phyloP scores from a whole-genome alignment of 2,329 filamentous ascomycete species.

The Neophaeococcomyces mojaviensis region DNA sequence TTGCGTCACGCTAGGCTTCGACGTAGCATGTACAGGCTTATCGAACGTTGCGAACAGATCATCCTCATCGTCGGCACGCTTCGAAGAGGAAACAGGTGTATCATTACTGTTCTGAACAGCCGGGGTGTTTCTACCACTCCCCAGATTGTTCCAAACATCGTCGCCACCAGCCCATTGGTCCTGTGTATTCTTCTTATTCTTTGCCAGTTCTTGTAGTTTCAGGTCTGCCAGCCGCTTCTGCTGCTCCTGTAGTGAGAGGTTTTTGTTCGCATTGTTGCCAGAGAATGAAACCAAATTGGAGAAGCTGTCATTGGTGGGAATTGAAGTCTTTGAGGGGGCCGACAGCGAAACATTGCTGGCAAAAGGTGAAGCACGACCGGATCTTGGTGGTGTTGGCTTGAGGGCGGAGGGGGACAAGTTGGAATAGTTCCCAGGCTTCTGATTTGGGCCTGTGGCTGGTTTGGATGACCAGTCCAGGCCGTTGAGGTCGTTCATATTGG shows the following conservation, averaged over 20 bases:
- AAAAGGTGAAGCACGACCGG: slow-evolving; percentile 38
- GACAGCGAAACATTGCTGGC: slow-evolving; percentile 31
- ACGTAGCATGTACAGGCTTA: slow-evolving; percentile 27
- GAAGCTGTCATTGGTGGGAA: slow-evolving; percentile 48
- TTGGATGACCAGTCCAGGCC: slow-evolving; percentile 39
- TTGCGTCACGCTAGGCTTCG: slow-evolving; percentile 13
- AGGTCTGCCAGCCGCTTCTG: slow-evolving; percentile 68
- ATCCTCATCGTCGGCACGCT: slow-evolving; percentile 38
- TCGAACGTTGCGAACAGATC: slow-evolving; percentile 57
- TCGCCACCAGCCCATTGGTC: slow-evolving; percentile 63
- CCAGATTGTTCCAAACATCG: slow-evolving; percentile 66
- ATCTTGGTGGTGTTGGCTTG: slow-evolving; percentile 31
- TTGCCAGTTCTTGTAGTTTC: slow-evolving; percentile 65
- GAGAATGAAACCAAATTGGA: slow-evolving; percentile 57
- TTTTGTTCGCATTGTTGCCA: slow-evolving; percentile 47
- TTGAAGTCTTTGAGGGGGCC: slow-evolving; percentile 33
- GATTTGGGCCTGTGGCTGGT: slow-evolving; percentile 29
- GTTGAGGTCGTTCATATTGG: slow-evolving; percentile 41
- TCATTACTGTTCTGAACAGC: slow-evolving; percentile 20
- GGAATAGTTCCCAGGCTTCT: slow-evolving; percentile 28
- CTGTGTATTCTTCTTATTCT: slow-evolving; percentile 63
- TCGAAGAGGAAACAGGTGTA: neutral
- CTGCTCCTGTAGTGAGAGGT: slow-evolving; percentile 59
- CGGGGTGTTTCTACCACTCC: slow-evolving; percentile 43
- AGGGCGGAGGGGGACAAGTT: slow-evolving; percentile 28